Evolutionary conservation across 129 eudicot species (phyloP), one percentile per base, ranked within the genome.

Genomic region (Escallonia herrerae): DNA sequence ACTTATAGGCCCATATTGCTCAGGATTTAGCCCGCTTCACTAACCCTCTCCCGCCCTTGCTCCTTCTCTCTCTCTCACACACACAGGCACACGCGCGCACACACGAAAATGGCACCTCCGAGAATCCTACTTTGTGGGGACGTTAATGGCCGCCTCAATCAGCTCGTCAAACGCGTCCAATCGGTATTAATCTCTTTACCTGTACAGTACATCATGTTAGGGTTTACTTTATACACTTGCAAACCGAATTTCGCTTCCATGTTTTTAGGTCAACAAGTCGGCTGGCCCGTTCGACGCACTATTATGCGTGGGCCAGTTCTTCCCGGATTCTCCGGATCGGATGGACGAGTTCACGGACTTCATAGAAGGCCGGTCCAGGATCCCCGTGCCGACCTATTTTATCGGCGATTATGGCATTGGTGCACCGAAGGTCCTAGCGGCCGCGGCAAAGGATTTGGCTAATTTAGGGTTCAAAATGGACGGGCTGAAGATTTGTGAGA

Each of bases 391-490:
- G 22, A 76, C 86, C 4, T 86, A 86, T 74, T 86, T 86, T 70
- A 83, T 76, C 39, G 99, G 99, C 11, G 99, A 93, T 70, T 93
- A 83, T 64, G 99, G 99, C 37, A 85, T 74, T 43, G 95, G 81
- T 2, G 95, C 96, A 2, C 78, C 81, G 0, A 93, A 84, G 83
- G 75, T 84, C 44, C 70, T 93, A 33, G 65, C 84, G 5, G 84
- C 78, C 0, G 90, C 87, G 14, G 80, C 87, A 0, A 93, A 76
- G 79, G 89, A 78, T 39, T 15, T 76, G 40, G 80, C 63, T 15
- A 93, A 93, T 68, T 80, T 58, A 73, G 99, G 99, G 77, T 93
- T 93, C 71, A 93, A 88, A 87, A 81, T 89, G 99, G 99, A 93
- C 44, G 99, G 99, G 0, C 73, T 89, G 38, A 88, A 70, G 74